These are phyloP conservation scores for Hibiscus mutabilis DNA, from an alignment of 345 rosid species.

Conservation along the genomic window DNA sequence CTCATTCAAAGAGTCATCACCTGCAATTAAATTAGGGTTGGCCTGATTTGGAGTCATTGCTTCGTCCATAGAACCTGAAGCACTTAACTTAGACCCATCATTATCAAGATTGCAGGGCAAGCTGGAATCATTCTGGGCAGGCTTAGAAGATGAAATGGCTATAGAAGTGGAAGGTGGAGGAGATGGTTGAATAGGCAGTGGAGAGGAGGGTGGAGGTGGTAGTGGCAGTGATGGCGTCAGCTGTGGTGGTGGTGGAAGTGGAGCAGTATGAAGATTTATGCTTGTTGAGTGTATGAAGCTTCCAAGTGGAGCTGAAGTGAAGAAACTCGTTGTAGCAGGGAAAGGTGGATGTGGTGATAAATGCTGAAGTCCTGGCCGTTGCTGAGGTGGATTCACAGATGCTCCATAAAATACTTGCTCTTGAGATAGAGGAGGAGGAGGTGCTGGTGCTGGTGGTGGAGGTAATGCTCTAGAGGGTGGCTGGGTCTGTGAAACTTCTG, in stretches of 20 bases:
- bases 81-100: constrained; percentile 5
- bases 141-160: constrained; percentile 10
- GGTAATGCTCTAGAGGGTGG: constrained; percentile 8
- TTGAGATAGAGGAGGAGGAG: constrained; percentile 25
- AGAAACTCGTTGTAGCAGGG: constrained; percentile 26
- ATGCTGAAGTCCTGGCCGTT: constrained; percentile 25
- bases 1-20: constrained; percentile 13
- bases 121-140: constrained; percentile 16
- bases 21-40: constrained; percentile 1
- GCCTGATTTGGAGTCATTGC: constrained; percentile 7
- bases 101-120: constrained; percentile 5
- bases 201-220: constrained; percentile 24
- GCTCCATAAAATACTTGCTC: constrained; percentile 26
- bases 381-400: constrained; percentile 21
- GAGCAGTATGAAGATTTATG: constrained; percentile 18
- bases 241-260: constrained; percentile 20
- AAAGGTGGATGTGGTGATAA: constrained; percentile 21
- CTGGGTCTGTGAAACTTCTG: constrained; percentile 10
- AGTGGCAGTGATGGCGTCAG: constrained; percentile 19
- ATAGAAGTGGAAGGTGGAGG: constrained; percentile 22
- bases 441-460: constrained; percentile 12
- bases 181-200: constrained; percentile 21
- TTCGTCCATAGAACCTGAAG: background rate
- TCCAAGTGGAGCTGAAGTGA: constrained; percentile 19
- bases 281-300: constrained; percentile 10